Evolutionary conservation across 495 filamentous ascomycete genomes (phyloP), one percentile per base, ranked within the genome.

Genomic region (Talaromyces proteolyticus): DNA sequence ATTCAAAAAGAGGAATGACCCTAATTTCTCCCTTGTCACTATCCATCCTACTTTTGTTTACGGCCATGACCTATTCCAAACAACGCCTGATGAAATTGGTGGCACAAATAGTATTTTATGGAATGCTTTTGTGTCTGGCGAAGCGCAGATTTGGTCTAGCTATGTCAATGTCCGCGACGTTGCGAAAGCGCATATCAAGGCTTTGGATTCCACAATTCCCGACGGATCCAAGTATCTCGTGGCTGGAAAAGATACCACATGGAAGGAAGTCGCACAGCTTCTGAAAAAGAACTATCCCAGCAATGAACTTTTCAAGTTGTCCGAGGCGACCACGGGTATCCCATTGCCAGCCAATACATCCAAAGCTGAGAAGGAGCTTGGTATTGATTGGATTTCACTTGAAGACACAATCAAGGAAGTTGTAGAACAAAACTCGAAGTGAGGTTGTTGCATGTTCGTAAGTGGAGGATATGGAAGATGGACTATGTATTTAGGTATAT

Each of bases 101-200:
- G 23, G 24, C 7, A 49, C 51, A 12, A 66, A 67, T 24, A 47
- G 45, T 4, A 22, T 53, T 6, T 44, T 67, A 0, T 66, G 50
- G 49, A 21, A 23, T 18, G 19, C 53, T 3, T 53, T 69, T 12
- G 61, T 57, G 53, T 34, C 8, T 4, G 57, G 53, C 10, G 29
- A 17, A 19, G 54, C 58, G 1, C 4, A 26, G 14, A 5, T 23
- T 22, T 20, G 14, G 19, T 23, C 41, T 18, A 39, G 47, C 0
- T 46, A 17, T 0, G 40, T 57, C 3, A 56, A 75, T 49, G 53
- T 74, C 20, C 55, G 60, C n/a, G 70, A 75, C 52, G 68, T 74
- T 1, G 66, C 66, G 11, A 58, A 64, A 8, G 65, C 59, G 1
- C 62, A 67, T 23, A 39, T 75, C 47, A 63, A 56, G 45, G 57